Base-by-base conservation (phyloP, 2,329 filamentous ascomycete genomes). In the Colletotrichum somersetense region DNA sequence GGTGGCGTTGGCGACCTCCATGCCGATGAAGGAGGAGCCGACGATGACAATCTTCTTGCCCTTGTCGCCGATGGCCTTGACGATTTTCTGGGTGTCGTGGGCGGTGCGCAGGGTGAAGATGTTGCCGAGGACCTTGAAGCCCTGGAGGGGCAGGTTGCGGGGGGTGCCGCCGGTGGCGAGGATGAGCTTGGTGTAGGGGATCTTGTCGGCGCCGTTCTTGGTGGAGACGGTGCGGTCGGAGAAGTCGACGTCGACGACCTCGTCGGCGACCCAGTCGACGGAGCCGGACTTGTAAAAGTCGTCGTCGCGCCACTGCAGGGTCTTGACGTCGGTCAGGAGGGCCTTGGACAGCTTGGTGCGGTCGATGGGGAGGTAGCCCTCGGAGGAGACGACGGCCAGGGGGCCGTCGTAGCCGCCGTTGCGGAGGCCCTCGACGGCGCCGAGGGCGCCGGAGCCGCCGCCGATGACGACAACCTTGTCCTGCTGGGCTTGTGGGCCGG, bases 301-400 rank as follows among this genome's bases (percentile, higher is more conserved):
- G 74, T 90, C 87, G 65, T 93, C 89, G 73, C 96, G 89, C 87
- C 91, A 92, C 53, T 92, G 90, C 55, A 97, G 83, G 83, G 97
- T 97, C 56, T 88, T 87, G 1, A 90, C 82, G 79, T 99, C 96
- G 8, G 93, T 90, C 74, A 98, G 88, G 16, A 99, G 87, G 0
- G 96, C 94, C 83, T 99, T 99, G 78, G 95, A 98, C 53, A 99
- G 88, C 86, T 98, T 98, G 14, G 96, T 94, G 26, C 96, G 91
- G 83, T 99, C 96, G 77, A 98, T 95, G 42, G 95, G 95, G 44
- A 92, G 88, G 80, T 96, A 92, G 30, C 93, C 92, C 81, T 99
- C 96, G 75, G 89, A 91, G 16, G 93, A 91, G 77, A 99, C 91
- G 77, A 97, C 86, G 0, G 95, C 97, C 76, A 99, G 91, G 67